A percentile compares a stretch with the other conserved stretches of the same genome.
phyloP scores from a whole-genome alignment of 208 protist genomes.

The Acanthamoeba royreba region DNA sequence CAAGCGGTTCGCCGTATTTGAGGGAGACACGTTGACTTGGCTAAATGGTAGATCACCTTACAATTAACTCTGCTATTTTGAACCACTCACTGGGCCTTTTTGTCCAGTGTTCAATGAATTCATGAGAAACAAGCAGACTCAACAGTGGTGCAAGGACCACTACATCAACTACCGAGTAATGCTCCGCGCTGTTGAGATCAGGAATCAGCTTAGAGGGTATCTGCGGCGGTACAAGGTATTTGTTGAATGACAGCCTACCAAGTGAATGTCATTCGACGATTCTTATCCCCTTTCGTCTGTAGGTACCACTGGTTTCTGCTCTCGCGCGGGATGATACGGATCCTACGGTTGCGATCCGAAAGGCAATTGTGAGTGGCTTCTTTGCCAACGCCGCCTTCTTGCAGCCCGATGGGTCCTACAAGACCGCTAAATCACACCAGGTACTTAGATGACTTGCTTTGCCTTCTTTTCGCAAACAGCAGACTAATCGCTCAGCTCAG shows the following conservation, averaged over 20 bases:
- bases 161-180: conserved; percentile 70
- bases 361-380: conserved; percentile 75
- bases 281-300: neutral
- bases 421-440: conserved; percentile 96
- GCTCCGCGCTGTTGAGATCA: conserved; percentile 58
- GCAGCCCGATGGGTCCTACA: conserved; percentile 74
- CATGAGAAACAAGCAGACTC: conserved; percentile 37
- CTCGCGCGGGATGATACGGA: neutral
- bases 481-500: neutral
- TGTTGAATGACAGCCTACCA: neutral
- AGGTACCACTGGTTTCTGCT: conserved; percentile 50
- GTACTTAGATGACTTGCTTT: neutral
- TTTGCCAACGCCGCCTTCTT: conserved; percentile 73
- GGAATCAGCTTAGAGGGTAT: conserved; percentile 63
- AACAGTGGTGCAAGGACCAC: conserved; percentile 69
- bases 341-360: conserved; percentile 44
- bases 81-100: neutral
- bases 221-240: conserved; percentile 24
- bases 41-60: conserved; percentile 49
- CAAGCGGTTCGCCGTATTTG: conserved; percentile 61
- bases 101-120: conserved; percentile 74
- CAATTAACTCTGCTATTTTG: neutral
- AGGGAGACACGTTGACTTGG: conserved; percentile 81
- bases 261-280: neutral
- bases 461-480: too few relatives aligned